Evolutionary conservation across 176 grass and related monocot genomes (phyloP).

Genomic region (Lolium multiflorum): DNA sequence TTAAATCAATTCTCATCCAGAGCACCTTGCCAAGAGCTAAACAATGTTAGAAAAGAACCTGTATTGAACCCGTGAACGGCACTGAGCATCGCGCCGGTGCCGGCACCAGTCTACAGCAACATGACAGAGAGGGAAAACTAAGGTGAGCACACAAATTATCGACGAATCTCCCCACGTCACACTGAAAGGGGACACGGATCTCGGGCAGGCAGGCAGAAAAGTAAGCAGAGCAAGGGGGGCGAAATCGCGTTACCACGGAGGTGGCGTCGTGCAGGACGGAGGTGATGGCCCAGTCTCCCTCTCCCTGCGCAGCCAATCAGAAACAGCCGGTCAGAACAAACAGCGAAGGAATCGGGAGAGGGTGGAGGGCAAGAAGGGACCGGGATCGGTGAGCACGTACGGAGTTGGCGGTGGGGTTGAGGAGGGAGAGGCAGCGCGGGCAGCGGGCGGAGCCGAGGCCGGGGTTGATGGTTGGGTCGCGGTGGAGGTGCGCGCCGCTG

Average conservation of each 20-base stretch:
- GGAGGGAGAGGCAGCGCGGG: slow-evolving; percentile 89
- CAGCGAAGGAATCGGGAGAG: background rate
- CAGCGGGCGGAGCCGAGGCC: slow-evolving; percentile 84
- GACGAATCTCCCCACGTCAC: background rate
- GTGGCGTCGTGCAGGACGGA: slow-evolving; percentile 84
- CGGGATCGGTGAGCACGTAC: slow-evolving; percentile 13
- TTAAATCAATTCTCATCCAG: background rate
- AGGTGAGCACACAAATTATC: slow-evolving; percentile 10
- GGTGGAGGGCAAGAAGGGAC: too few relatives aligned
- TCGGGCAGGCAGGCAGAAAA: background rate
- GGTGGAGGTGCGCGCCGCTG: slow-evolving; percentile 73
- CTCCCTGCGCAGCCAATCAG: slow-evolving; percentile 48
- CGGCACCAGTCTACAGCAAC: slow-evolving; percentile 72
- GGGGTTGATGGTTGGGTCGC: slow-evolving; percentile 87
- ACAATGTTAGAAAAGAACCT: slow-evolving; percentile 38
- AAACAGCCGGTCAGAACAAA: background rate
- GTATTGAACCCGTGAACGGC: slow-evolving; percentile 88
- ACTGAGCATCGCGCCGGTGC: slow-evolving; percentile 82
- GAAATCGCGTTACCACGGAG: slow-evolving; percentile 68
- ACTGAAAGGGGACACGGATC: background rate
- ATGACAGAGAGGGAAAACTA: slow-evolving; percentile 3
- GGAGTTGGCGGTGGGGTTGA: slow-evolving; percentile 60
- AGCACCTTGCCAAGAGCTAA: background rate
- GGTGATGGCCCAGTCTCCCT: slow-evolving; percentile 78
- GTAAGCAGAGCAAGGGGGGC: background rate